These are phyloP conservation scores for Trichophyton schoenleinii DNA, from an alignment of 2,329 filamentous ascomycete species.

Conservation along the genomic window DNA sequence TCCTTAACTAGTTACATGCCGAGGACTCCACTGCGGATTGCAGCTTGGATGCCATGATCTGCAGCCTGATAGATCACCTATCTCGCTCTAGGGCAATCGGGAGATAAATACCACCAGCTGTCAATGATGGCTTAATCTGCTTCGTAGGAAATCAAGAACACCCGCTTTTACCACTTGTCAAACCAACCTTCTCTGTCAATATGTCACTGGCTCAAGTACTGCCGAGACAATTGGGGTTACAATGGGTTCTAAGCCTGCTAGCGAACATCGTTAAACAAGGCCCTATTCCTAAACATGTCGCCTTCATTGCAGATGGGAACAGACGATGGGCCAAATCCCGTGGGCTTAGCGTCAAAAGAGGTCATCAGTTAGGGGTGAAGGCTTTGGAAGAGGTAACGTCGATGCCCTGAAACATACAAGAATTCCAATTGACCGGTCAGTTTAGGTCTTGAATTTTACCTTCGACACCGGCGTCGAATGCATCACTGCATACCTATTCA, in stretches of 20 bases:
- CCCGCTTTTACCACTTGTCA: background rate
- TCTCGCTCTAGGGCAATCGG: too few species aligned
- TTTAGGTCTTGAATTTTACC: background rate
- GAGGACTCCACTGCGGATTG: too few species aligned
- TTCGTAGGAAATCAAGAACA: too few species aligned
- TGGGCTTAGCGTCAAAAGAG: background rate
- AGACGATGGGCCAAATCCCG: background rate
- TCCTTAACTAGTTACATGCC: too few species aligned
- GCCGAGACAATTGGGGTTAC: background rate
- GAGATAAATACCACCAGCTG: too few species aligned
- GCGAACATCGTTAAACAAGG: conserved; percentile 6
- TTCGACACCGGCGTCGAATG: background rate
- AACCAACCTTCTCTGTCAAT: background rate
- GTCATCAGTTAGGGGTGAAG: background rate
- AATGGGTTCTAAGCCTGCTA: background rate
- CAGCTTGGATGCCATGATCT: too few species aligned
- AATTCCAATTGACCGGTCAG: too few species aligned
- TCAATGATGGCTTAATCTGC: too few species aligned
- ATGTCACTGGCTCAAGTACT: background rate
- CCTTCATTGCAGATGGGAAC: background rate
- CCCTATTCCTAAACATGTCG: background rate
- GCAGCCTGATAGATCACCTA: too few species aligned
- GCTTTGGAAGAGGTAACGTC: background rate
- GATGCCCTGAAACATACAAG: too few species aligned
- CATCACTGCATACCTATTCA: conserved; percentile 12